phyloP scores from a whole-genome alignment of 129 eudicot species.

The Scalesia atractyloides region DNA sequence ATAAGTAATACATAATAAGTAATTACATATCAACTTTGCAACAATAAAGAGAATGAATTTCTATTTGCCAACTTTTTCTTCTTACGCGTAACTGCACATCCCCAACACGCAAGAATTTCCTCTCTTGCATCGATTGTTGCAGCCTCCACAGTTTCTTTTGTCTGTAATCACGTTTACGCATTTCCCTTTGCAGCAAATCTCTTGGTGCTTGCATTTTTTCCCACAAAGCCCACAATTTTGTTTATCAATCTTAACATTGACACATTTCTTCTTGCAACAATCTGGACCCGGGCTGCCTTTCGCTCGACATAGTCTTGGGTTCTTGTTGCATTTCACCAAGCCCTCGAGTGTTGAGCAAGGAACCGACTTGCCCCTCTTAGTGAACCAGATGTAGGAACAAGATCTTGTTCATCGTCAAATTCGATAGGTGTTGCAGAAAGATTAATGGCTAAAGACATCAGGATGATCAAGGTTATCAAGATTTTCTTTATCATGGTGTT shows the following conservation, averaged over 20 bases:
- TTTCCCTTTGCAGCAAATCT: conserved; percentile 64
- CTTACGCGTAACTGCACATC: conserved; percentile 64
- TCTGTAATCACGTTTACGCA: conserved; percentile 48
- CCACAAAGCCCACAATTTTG: conserved; percentile 66
- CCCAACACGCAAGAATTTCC: conserved; percentile 49
- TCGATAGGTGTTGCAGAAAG: conserved; percentile 27
- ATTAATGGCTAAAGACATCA: conserved; percentile 39
- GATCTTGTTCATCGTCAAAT: conserved; percentile 29
- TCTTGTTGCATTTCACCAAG: conserved; percentile 48
- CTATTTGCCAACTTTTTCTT: not conserved
- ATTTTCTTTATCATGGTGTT: conserved; percentile 23
- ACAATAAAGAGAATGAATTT: conserved; percentile 4
- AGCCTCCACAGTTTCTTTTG: conserved; percentile 60
- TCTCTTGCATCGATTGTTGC: conserved; percentile 50
- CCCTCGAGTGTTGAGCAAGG: conserved; percentile 34
- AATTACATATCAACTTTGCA: conserved; percentile 3
- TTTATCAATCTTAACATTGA: conserved; percentile 47
- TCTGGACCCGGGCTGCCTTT: conserved; percentile 60
- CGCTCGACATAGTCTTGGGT: conserved; percentile 59
- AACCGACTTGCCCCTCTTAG: conserved; percentile 44
- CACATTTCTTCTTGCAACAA: conserved; percentile 71
- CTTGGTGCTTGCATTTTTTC: conserved; percentile 46
- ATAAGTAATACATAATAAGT: not conserved
- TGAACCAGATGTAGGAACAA: conserved; percentile 27
- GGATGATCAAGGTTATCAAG: conserved; percentile 21